Evolutionary conservation across 2,329 filamentous ascomycete species (phyloP), one percentile per base, ranked within the genome.

Genomic region (Penicillium sp.): DNA sequence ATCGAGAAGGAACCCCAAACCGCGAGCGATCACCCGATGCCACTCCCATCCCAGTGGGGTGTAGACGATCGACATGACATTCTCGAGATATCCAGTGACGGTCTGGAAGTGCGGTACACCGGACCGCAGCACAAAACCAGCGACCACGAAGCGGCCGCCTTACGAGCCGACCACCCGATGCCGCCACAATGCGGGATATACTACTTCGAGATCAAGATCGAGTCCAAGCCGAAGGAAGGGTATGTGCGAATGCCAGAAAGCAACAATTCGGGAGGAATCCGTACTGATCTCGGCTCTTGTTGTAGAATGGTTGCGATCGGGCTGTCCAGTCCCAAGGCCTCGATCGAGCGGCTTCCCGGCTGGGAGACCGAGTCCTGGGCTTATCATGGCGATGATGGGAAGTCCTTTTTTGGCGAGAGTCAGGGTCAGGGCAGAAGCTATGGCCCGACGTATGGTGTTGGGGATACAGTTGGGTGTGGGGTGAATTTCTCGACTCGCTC

Each of bases 111-210:
- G 52, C 79, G 81, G 55, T 87, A 85, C 66, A 76, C 73, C 36
- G 84, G 84, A 19, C 72, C 78, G 10, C 76, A 78, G 36, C 85
- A 85, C 69, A 81, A 82, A 40, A 77, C 81, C n/a, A 43, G 28
- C 54, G 85, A 88, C 11, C 78, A 89, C 67, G 94, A 97, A 71
- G 90, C 91, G 16, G 91, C 87, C 31, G 85, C 90, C 11, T 86
- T 96, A 54, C 86, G 94, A 52, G 85, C 92, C 24, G 89, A 99
- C 71, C 81, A 92, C 70, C 84, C 87, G 45, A 97, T 97, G 86
- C 92, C 94, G 3, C 82, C 86, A 31, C 89, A 96, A 67, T 94
- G 90, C 62, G 94, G 94, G 2, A 88, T 99, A 55, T 99, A 96
- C 73, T 99, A 99, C 72, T 99, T 87, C 68, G 94, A 99, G 67